Evolutionary conservation across 2,329 filamentous ascomycete genomes (phyloP).

Genomic region (Juglanconis oblonga): DNA sequence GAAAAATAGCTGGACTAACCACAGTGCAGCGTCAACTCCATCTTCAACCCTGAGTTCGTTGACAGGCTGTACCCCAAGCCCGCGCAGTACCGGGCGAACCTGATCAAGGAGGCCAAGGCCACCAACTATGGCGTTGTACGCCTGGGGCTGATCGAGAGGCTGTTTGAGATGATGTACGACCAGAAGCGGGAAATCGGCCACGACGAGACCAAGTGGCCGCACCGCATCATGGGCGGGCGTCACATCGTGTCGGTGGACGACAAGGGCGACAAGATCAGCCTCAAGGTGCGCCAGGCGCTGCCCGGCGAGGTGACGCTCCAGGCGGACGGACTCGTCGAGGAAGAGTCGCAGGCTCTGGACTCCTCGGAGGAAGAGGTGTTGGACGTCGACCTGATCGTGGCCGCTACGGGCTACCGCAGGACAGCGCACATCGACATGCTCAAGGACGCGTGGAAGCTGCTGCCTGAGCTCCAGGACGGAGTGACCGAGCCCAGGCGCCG

Average conservation of each 20-base stretch:
- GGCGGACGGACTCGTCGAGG: constrained; percentile 31
- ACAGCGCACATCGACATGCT: constrained; percentile 78
- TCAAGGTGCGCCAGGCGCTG: constrained; percentile 54
- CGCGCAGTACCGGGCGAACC: constrained; percentile 55
- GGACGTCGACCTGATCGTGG: constrained; percentile 77
- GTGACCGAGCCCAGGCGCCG: constrained; percentile 19
- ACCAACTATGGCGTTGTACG: constrained; percentile 97
- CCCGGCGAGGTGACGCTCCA: constrained; percentile 28
- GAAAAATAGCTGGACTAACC: background rate
- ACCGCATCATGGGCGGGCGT: constrained; percentile 71
- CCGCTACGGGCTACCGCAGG: constrained; percentile 82
- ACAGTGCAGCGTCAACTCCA: constrained; percentile 78
- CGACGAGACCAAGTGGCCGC: constrained; percentile 74
- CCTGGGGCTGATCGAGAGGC: constrained; percentile 81
- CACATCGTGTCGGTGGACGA: constrained; percentile 63
- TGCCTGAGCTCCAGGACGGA: constrained; percentile 45
- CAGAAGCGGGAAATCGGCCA: constrained; percentile 69
- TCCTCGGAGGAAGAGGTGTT: constrained; percentile 52
- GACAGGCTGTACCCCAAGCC: constrained; percentile 72
- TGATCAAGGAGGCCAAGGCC: constrained; percentile 67
- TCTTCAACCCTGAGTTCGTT: constrained; percentile 87
- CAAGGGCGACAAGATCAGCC: constrained; percentile 44
- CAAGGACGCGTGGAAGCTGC: constrained; percentile 60
- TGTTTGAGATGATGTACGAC: constrained; percentile 85
- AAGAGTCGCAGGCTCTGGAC: background rate